Evolutionary conservation across 2,329 filamentous ascomycete species (phyloP).

Genomic region (Aspergillus pseudoterreus): DNA sequence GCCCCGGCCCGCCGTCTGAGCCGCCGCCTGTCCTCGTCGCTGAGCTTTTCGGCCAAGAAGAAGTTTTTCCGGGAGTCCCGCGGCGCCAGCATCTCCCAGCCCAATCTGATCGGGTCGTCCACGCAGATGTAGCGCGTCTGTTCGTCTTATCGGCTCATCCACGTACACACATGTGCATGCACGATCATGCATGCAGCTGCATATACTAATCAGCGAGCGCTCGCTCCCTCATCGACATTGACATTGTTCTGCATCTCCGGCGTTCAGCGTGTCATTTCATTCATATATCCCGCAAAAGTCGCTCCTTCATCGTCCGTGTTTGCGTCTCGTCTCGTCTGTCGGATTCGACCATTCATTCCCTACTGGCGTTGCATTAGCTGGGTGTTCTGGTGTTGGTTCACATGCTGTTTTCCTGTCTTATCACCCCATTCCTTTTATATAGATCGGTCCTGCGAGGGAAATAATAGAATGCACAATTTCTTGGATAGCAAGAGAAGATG

Average conservation of each 20-base stretch:
- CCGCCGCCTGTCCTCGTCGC: conserved; percentile 21
- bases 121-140: conserved; percentile 18
- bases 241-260: conserved; percentile 2
- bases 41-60: conserved; percentile 21
- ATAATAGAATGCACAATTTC: neutral
- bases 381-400: conserved; percentile 6
- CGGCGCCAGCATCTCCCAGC: conserved; percentile 27
- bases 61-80: conserved; percentile 10
- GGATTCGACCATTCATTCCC: conserved; percentile 3
- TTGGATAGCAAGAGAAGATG: too few relatives aligned
- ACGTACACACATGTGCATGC: neutral
- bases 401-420: neutral
- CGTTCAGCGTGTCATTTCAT: neutral
- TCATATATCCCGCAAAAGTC: conserved; percentile 7
- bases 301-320: neutral
- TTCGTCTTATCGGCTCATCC: too few relatives aligned
- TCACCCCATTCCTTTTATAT: neutral
- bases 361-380: conserved; percentile 7
- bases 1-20: conserved; percentile 20
- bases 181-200: neutral
- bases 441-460: neutral
- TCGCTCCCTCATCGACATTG: too few relatives aligned
- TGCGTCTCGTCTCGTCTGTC: neutral
- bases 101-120: conserved; percentile 32
- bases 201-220: neutral